These are phyloP conservation scores for Colletotrichum chlorophyti DNA, from an alignment of 2,329 filamentous ascomycete genomes.

Conservation along the genomic window DNA sequence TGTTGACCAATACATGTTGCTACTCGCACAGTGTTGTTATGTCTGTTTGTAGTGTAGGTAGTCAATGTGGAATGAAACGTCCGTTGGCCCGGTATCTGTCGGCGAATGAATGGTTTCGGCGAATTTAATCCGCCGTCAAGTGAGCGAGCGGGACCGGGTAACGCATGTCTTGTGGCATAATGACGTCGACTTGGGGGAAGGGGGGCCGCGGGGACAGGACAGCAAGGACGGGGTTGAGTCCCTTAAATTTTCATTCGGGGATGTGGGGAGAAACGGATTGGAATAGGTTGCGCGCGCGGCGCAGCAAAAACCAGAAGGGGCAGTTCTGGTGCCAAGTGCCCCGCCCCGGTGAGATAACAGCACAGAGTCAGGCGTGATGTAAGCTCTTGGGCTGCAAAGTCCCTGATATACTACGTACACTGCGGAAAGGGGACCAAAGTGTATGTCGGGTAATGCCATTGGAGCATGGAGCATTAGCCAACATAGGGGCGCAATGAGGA, in stretches of 20 bases:
- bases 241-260: neutral
- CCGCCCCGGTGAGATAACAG: neutral
- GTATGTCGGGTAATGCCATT: too few species aligned
- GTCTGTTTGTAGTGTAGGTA: neutral
- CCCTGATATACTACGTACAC: too few species aligned
- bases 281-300: neutral
- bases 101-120: neutral
- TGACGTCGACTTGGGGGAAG: too few species aligned
- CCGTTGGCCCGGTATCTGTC: constrained; percentile 2
- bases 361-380: too few species aligned
- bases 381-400: too few species aligned
- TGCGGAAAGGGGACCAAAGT: too few species aligned
- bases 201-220: too few species aligned
- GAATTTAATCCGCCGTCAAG: constrained; percentile 9
- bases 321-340: neutral
- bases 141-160: constrained; percentile 12
- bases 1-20: too few species aligned
- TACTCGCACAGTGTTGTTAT: too few species aligned
- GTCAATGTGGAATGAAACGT: neutral
- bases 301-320: neutral
- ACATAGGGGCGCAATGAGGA: too few species aligned
- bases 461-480: too few species aligned
- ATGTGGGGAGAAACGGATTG: neutral
- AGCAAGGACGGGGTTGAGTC: neutral
- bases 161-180: neutral